Evolutionary conservation across 192 early-diverging fungal species (phyloP).

Genomic region (Phlyctochytrium planicorne): DNA sequence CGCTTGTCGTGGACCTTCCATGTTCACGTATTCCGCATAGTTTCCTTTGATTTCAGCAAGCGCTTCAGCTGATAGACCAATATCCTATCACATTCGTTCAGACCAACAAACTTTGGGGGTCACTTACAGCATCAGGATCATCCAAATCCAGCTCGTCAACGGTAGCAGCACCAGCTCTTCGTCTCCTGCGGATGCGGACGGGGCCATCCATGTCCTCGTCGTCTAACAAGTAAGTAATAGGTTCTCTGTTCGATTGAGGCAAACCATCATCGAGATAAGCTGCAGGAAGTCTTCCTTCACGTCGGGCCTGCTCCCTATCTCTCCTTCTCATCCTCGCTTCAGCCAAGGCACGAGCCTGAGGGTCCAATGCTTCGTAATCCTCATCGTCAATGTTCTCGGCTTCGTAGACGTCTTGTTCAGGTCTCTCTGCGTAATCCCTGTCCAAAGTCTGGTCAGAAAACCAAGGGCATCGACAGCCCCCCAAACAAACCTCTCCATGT

Average conservation of each 20-base stretch:
- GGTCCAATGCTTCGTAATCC: constrained; percentile 71
- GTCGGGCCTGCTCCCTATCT: constrained; percentile 66
- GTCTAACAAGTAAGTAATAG: constrained; percentile 13
- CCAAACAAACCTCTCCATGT: constrained; percentile 71
- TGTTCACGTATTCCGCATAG: constrained; percentile 81
- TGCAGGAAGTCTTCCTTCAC: constrained; percentile 79
- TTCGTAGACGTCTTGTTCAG: constrained; percentile 75
- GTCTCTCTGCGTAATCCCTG: constrained; percentile 83
- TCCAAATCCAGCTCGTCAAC: constrained; percentile 59
- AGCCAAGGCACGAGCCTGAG: constrained; percentile 64
- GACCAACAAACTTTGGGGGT: constrained; percentile 5
- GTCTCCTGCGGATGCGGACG: constrained; percentile 47
- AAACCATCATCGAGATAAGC: constrained; percentile 82
- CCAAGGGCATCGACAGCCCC: background rate
- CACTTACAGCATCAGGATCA: constrained; percentile 53
- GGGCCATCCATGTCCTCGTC: constrained; percentile 46
- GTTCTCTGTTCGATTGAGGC: constrained; percentile 6
- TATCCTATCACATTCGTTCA: constrained; percentile 17
- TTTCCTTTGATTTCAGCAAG: constrained; percentile 81
- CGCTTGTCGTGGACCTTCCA: constrained; percentile 78
- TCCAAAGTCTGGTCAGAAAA: background rate
- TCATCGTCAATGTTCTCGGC: constrained; percentile 78
- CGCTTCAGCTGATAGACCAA: constrained; percentile 67
- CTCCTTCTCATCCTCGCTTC: constrained; percentile 79
- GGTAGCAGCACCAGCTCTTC: constrained; percentile 52